These are phyloP conservation scores for Lasiodiplodia sp. DNA, from an alignment of 2,329 filamentous ascomycete species.

Conservation along the genomic window DNA sequence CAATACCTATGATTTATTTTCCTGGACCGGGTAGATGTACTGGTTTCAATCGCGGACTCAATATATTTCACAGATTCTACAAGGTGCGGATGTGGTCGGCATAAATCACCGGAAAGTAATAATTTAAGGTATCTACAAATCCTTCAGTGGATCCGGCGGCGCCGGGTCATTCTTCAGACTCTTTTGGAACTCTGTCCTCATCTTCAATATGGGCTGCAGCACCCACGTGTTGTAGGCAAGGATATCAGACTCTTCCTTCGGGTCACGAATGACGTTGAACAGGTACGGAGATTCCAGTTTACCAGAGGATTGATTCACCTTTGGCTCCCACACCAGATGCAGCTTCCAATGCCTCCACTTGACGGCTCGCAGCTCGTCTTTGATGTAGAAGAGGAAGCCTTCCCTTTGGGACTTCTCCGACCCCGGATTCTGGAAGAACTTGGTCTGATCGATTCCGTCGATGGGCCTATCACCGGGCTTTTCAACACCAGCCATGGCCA, in stretches of 20 bases:
- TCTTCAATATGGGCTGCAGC: slow-evolving; percentile 24
- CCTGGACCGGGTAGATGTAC: neutral
- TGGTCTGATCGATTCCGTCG: slow-evolving; percentile 23
- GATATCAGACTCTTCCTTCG: slow-evolving; percentile 30
- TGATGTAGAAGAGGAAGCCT: slow-evolving; percentile 31
- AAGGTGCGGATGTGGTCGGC: neutral
- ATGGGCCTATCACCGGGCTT: slow-evolving; percentile 22
- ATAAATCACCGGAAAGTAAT: neutral
- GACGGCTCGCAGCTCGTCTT: slow-evolving; percentile 28
- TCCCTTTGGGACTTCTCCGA: slow-evolving; percentile 14
- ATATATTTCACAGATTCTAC: neutral
- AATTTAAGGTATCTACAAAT: neutral
- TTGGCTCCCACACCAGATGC: slow-evolving; percentile 30
- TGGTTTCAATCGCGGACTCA: neutral
- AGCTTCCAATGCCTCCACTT: slow-evolving; percentile 32
- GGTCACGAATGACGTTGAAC: slow-evolving; percentile 29
- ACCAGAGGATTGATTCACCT: slow-evolving; percentile 27
- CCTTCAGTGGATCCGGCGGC: slow-evolving; percentile 24
- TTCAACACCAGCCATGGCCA: slow-evolving; percentile 14
- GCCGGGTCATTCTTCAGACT: slow-evolving; percentile 28
- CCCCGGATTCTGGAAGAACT: slow-evolving; percentile 7
- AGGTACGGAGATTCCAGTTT: slow-evolving; percentile 30
- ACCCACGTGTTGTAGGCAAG: slow-evolving; percentile 30
- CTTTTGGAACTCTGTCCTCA: slow-evolving; percentile 22
- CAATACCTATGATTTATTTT: neutral